Conservation (phyloP, 129 eudicot genomes). For the Solidago caesia region DNA sequence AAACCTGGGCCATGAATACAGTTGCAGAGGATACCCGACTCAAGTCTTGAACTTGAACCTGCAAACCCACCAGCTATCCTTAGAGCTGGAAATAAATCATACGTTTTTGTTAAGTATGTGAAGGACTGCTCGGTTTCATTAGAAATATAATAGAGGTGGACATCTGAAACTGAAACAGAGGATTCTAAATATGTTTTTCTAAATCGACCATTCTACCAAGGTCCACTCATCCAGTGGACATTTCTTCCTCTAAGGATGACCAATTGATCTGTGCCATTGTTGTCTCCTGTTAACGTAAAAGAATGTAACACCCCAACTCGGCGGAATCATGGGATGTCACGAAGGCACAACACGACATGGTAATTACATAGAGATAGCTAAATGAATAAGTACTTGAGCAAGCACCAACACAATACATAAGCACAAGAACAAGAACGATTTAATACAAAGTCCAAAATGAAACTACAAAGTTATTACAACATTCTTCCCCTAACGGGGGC, state of each 20-base stretch:
- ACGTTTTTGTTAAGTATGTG: constrained; percentile 18
- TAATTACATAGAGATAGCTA: too few species aligned
- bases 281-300: constrained; percentile 5
- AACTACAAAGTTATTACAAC: too few species aligned
- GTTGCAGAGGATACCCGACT: background rate
- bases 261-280: constrained; percentile 23
- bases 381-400: too few species aligned
- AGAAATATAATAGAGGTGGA: constrained; percentile 18
- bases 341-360: too few species aligned
- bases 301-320: too few species aligned
- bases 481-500: too few species aligned
- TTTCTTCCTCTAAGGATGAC: constrained; percentile 30
- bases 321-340: too few species aligned
- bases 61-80: constrained; percentile 15
- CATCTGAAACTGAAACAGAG: background rate
- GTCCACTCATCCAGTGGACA: constrained; percentile 36
- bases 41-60: background rate
- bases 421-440: too few species aligned
- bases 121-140: constrained; percentile 36
- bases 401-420: too few species aligned
- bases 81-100: constrained; percentile 21
- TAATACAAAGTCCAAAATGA: too few species aligned
- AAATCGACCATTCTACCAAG: constrained; percentile 34
- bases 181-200: constrained; percentile 2
- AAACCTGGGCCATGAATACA: constrained; percentile 14